Conservation (phyloP, 768 basidiomycete species). For the Pleurotus citrinopileatus region DNA sequence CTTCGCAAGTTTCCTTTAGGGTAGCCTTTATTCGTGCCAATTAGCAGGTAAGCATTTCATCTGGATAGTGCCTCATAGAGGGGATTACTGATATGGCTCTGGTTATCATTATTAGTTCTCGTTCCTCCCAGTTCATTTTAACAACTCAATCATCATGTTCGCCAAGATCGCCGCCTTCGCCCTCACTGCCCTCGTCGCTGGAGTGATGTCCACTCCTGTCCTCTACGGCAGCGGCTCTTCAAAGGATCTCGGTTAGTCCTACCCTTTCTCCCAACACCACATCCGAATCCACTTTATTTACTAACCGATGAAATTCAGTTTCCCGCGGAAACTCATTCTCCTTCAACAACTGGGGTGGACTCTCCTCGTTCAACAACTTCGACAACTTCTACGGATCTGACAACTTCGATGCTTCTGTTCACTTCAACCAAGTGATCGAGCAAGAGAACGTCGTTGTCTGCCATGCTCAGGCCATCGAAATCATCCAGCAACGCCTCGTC, state of each 20-base stretch:
- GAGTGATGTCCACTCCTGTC: conserved; percentile 12
- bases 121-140: neutral
- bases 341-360: conserved; percentile 34
- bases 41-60: conserved; percentile 1
- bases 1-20: conserved; percentile 3
- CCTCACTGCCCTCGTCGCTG: conserved; percentile 6
- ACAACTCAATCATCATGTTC: conserved; percentile 7
- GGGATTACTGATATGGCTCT: neutral
- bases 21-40: conserved; percentile 6
- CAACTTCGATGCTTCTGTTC: conserved; percentile 29
- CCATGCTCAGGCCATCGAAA: conserved; percentile 23
- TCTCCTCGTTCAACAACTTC: conserved; percentile 27
- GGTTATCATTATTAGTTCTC: neutral
- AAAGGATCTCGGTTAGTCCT: conserved; percentile 1
- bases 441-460: conserved; percentile 25
- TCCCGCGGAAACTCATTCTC: conserved; percentile 15
- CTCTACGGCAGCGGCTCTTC: conserved; percentile 7
- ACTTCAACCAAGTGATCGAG: conserved; percentile 23
- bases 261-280: neutral
- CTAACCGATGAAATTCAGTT: neutral
- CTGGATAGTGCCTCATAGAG: neutral
- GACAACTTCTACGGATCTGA: conserved; percentile 36
- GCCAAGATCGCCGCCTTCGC: conserved; percentile 6
- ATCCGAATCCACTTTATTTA: neutral
- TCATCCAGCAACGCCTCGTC: conserved; percentile 31